phyloP scores from a whole-genome alignment of 192 early-diverging fungal genomes.

The Linnemannia exigua region DNA sequence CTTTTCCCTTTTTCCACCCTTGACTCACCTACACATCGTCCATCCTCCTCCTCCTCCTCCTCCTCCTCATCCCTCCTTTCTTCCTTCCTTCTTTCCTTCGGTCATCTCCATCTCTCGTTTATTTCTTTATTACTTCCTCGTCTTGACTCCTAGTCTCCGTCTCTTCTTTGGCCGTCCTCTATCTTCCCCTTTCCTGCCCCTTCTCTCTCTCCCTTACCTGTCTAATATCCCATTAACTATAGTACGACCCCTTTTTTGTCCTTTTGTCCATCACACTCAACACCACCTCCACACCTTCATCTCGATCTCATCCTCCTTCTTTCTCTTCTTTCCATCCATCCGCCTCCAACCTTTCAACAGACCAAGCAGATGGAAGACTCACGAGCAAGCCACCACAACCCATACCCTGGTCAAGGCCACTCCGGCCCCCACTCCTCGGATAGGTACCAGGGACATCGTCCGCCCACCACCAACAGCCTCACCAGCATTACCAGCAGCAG shows the following conservation, averaged over 20 bases:
- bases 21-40: too few relatives aligned
- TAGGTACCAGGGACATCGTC: constrained; percentile 28
- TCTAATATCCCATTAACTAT: not conserved
- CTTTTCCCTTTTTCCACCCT: not conserved
- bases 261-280: not conserved
- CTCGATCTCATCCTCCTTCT: constrained; percentile 5
- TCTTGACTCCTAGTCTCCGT: not conserved
- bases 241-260: not conserved
- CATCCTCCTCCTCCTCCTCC: not conserved
- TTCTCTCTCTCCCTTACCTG: too few relatives aligned
- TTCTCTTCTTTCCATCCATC: not conserved
- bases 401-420: not conserved
- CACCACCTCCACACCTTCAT: constrained; percentile 4
- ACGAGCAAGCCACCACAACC: constrained; percentile 12
- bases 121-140: not conserved
- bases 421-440: constrained; percentile 13
- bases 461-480: constrained; percentile 5
- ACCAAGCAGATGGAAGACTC: constrained; percentile 39
- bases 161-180: not conserved
- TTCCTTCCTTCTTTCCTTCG: not conserved
- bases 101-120: constrained; percentile 7
- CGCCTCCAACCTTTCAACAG: not conserved
- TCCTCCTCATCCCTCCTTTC: not conserved
- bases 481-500: constrained; percentile 27
- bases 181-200: not conserved